Evolutionary conservation across 306 rosid genomes (phyloP).

Genomic region (Cucurbita argyrosperma): DNA sequence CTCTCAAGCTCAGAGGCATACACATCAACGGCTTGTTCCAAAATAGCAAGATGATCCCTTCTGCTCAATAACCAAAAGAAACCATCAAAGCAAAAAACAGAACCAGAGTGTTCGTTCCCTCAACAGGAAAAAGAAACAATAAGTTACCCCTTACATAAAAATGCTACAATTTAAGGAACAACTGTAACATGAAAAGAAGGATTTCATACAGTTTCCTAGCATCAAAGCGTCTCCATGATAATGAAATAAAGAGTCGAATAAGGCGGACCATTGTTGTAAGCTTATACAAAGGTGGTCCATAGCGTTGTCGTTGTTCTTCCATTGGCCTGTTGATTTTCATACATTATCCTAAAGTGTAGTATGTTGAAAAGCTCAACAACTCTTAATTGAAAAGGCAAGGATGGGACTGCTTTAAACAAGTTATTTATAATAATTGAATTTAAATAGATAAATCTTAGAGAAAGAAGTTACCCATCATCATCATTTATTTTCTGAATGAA

Average conservation of each 20-base stretch:
- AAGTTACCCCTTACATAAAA: background rate
- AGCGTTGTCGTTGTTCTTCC: conserved; percentile 96
- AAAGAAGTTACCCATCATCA: conserved; percentile 63
- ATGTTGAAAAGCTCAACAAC: background rate
- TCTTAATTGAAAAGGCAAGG: background rate
- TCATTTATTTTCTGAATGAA: conserved; percentile 71
- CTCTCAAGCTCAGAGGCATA: conserved; percentile 65
- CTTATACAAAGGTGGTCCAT: conserved; percentile 79
- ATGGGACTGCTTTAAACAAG: background rate
- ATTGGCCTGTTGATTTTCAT: conserved; percentile 54
- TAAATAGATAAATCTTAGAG: background rate
- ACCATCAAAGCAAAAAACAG: background rate
- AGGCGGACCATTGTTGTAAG: conserved; percentile 62
- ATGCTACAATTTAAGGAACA: background rate
- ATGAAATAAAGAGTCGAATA: conserved; percentile 48
- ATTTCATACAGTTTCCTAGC: conserved; percentile 50
- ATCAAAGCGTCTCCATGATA: conserved; percentile 59
- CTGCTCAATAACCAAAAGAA: conserved; percentile 27
- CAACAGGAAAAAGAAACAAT: background rate
- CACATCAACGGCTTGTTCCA: conserved; percentile 70
- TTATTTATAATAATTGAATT: background rate
- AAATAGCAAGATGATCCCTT: conserved; percentile 33
- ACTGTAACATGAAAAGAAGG: conserved; percentile 5
- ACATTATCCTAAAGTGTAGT: background rate
- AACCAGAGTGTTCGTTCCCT: background rate